A percentile compares a stretch with the other conserved stretches of the same genome.
Evolutionary conservation across 352 stramenopile genomes (phyloP).

Genomic region (Phytophthora lateralis): DNA sequence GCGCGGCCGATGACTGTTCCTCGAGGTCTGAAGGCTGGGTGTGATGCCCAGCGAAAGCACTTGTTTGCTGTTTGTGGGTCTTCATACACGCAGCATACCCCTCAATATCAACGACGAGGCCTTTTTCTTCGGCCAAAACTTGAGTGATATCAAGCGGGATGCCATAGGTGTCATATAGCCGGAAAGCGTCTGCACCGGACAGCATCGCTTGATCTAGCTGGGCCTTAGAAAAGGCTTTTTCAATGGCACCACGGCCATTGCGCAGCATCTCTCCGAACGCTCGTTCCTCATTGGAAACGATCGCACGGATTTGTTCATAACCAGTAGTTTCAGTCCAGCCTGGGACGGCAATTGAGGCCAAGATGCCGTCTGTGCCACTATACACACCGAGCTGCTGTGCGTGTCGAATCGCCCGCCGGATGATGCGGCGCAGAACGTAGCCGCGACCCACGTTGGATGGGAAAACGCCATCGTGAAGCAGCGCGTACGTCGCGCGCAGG

Average conservation of each 20-base stretch:
- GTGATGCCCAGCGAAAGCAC: conserved; percentile 38
- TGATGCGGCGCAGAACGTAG: conserved; percentile 95
- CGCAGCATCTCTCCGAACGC: conserved; percentile 77
- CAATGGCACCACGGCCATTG: conserved; percentile 63
- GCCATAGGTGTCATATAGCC: conserved; percentile 78
- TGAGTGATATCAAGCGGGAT: conserved; percentile 84
- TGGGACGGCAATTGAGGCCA: conserved; percentile 57
- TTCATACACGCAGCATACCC: conserved; percentile 60
- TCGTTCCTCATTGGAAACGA: conserved; percentile 73
- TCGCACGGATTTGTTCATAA: conserved; percentile 66
- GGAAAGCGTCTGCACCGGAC: conserved; percentile 62
- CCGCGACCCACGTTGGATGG: conserved; percentile 95
- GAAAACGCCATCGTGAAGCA: conserved; percentile 93
- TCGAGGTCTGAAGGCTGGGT: conserved; percentile 17
- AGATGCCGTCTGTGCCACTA: conserved; percentile 31
- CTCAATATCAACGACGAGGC: conserved; percentile 54
- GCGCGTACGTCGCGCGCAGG: conserved; percentile 94
- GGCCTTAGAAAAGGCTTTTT: conserved; percentile 54
- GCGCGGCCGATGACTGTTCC: conserved; percentile 6
- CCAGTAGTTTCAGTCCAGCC: conserved; percentile 43
- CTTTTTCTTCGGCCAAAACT: conserved; percentile 62
- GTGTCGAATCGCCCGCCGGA: conserved; percentile 88
- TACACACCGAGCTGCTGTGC: conserved; percentile 66
- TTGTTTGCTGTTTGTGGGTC: conserved; percentile 55
- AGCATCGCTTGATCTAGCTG: conserved; percentile 25